Conservation (phyloP, 139 green algal genomes). For the Volvox africanus region DNA sequence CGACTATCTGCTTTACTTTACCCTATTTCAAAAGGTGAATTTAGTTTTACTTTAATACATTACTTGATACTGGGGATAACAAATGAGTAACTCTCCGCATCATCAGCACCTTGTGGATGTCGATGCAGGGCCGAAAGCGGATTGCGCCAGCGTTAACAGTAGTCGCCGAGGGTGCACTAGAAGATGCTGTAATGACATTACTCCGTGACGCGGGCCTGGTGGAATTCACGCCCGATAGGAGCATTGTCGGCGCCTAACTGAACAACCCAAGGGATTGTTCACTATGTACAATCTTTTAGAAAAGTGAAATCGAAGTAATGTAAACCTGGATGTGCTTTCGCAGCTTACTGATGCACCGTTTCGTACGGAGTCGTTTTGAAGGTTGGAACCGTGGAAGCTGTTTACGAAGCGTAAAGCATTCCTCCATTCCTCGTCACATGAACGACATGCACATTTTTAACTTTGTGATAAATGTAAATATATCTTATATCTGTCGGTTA, state of each 20-base stretch:
- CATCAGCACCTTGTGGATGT: constrained; percentile 95
- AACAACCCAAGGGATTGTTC: neutral
- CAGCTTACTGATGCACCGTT: too few species aligned
- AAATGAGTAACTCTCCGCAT: too few species aligned
- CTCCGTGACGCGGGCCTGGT: neutral
- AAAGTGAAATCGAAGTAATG: too few species aligned
- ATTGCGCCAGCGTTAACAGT: constrained; percentile 41
- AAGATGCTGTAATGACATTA: constrained; percentile 3
- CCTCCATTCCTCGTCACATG: too few species aligned
- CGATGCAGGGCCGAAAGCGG: constrained; percentile 96
- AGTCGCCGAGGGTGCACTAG: neutral
- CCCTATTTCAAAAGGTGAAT: constrained; percentile 69
- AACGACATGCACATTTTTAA: too few species aligned
- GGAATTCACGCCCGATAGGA: neutral
- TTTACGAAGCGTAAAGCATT: neutral
- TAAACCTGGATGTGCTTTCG: too few species aligned
- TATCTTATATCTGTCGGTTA: too few species aligned
- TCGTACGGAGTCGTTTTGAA: constrained; percentile 3
- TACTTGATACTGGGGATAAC: too few species aligned
- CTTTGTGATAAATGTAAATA: too few species aligned
- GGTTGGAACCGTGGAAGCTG: constrained; percentile 20
- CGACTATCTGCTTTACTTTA: constrained; percentile 99
- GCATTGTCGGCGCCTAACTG: constrained; percentile 19
- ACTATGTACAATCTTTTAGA: neutral
- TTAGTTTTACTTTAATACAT: too few species aligned